A percentile compares a stretch with the other conserved stretches of the same genome.
Conservation (phyloP, 805 yeast genomes). For the Tetrapisispora namnaoensis region DNA sequence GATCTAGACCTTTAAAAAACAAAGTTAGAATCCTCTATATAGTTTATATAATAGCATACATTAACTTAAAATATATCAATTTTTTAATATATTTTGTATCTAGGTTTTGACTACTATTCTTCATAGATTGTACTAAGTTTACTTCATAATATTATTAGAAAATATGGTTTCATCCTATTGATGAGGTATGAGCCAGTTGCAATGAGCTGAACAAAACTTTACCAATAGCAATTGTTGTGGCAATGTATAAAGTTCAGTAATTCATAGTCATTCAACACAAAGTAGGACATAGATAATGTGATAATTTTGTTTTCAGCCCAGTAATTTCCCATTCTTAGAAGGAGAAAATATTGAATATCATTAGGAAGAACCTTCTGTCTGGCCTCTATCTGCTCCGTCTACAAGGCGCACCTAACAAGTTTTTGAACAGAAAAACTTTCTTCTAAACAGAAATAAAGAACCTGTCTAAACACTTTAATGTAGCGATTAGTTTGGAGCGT, state of each 20-base stretch:
- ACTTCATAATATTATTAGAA: background rate
- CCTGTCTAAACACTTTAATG: too few species aligned
- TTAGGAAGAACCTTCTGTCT: background rate
- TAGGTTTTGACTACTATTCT: background rate
- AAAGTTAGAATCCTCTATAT: background rate
- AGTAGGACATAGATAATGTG: too few species aligned
- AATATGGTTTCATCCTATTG: background rate
- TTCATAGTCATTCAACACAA: too few species aligned
- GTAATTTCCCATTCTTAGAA: background rate
- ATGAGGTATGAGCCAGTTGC: background rate
- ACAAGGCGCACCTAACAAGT: too few species aligned
- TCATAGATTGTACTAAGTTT: background rate
- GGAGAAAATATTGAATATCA: background rate
- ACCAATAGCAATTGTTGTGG: background rate
- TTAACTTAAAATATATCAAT: background rate
- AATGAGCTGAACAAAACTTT: background rate
- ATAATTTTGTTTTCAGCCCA: too few species aligned
- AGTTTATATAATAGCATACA: background rate
- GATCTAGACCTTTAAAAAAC: background rate
- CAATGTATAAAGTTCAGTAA: background rate
- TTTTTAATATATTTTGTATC: background rate
- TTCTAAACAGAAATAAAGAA: too few species aligned
- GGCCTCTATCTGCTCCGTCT: too few species aligned
- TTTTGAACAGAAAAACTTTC: too few species aligned
- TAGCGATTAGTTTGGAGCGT: too few species aligned